A percentile compares a stretch with the other conserved stretches of the same genome.
Conservation (phyloP, 2,329 filamentous ascomycete species). For the Penicillium sp. region DNA sequence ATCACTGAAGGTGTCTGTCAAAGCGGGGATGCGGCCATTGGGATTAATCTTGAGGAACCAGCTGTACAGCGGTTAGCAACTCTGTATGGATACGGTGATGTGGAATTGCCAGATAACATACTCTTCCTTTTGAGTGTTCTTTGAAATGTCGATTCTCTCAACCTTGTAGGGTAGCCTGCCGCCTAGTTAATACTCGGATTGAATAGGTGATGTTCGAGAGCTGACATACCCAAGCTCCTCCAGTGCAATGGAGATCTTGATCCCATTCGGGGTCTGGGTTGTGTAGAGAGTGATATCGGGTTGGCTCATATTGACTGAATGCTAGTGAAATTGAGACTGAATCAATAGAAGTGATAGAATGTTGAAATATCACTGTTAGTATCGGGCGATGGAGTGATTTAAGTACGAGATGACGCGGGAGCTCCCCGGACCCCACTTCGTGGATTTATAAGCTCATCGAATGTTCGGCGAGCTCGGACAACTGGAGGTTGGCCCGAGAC, state of each 20-base stretch:
- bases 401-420: neutral
- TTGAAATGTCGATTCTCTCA: constrained; percentile 68
- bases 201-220: neutral
- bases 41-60: constrained; percentile 94
- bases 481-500: neutral
- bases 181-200: constrained; percentile 16
- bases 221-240: constrained; percentile 70
- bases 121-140: constrained; percentile 77
- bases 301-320: constrained; percentile 25
- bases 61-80: constrained; percentile 29
- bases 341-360: neutral
- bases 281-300: constrained; percentile 81
- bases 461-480: neutral
- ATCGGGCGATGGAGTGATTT: neutral
- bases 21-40: constrained; percentile 85
- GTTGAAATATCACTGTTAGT: neutral
- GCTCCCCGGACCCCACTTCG: neutral
- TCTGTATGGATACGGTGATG: neutral
- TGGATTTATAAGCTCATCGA: neutral
- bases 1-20: constrained; percentile 77
- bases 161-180: constrained; percentile 71
- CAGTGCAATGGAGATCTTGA: constrained; percentile 83
- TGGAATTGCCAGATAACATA: constrained; percentile 17
- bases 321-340: neutral
- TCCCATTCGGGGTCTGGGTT: constrained; percentile 80